Evolutionary conservation across 495 filamentous ascomycete species (phyloP).

Genomic region (Xeromyces bisporus): DNA sequence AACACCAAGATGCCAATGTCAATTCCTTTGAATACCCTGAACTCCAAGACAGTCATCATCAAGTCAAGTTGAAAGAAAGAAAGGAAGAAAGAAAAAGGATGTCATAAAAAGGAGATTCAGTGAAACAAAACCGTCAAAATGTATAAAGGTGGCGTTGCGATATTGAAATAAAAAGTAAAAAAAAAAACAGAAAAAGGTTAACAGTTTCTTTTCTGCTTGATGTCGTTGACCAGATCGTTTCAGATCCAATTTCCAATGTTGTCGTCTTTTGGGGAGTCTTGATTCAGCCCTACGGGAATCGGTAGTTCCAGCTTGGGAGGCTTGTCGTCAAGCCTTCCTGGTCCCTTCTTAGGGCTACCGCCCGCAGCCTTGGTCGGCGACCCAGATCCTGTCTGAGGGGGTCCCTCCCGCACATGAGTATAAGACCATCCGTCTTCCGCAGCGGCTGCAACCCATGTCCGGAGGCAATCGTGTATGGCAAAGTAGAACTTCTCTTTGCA

Average conservation of each 20-base stretch:
- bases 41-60: conserved; percentile 1
- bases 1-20: conserved; percentile 9
- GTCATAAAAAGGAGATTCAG: too few species aligned
- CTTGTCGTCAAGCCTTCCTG: conserved; percentile 16
- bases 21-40: neutral
- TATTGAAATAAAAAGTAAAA: conserved; percentile 1
- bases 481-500: conserved; percentile 98
- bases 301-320: conserved; percentile 26
- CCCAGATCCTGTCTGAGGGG: conserved; percentile 23
- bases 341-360: conserved; percentile 22
- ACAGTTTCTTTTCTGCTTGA: too few species aligned
- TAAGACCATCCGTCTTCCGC: conserved; percentile 78
- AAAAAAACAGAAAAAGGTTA: neutral
- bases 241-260: conserved; percentile 26
- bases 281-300: conserved; percentile 16
- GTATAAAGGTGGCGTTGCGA: too few species aligned
- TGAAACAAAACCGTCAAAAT: too few species aligned
- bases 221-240: neutral
- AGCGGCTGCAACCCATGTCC: conserved; percentile 80
- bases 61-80: conserved; percentile 1
- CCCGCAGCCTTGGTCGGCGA: conserved; percentile 23
- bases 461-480: conserved; percentile 70
- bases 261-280: conserved; percentile 6
- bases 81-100: neutral
- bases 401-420: conserved; percentile 55